Base-by-base conservation (phyloP, 345 rosid species). In the Citrus glauca region DNA sequence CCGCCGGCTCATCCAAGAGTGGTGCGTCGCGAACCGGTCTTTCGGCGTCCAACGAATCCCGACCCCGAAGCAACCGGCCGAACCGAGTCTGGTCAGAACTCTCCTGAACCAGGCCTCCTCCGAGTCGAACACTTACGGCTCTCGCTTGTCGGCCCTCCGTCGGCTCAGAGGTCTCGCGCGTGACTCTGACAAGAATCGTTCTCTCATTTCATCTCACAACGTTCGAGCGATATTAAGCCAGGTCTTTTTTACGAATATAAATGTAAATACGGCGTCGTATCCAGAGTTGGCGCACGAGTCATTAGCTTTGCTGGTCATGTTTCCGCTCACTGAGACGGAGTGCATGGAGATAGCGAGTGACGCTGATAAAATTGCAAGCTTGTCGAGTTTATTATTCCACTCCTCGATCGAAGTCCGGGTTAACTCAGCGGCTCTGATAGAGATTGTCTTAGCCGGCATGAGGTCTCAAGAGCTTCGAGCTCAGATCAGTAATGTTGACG, bases 21-120 rank as follows among this genome's bases (percentile, higher is more conserved):
- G 99, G 99, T 96, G 98, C 82, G 99, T 96, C 38, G 95, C 94
- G 2, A 89, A 96, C 82, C 91, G 94, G 24, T 84, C 91, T 53
- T 88, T 86, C 55, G 98, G 99, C 45, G 80, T 96, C 24, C 87
- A 90, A 77, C 91, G 99, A 2, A 96, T 96, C 28, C 99, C 99
- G 3, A 96, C 99, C 0, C 99, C 98, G 1, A 96, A 96, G 70
- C 99, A 96, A 72, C 99, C 99, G 9, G 98, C 98, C 11, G 98
- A 96, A 30, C 98, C 98, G 1, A 73, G 82, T 13, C 25, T 89
- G 30, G 93, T 94, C 50, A 88, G 95, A 4, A 76, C 89, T 27
- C 83, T 96, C 0, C 80, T 96, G 56, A 76, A 69, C 61, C 99
- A 91, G 70, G 90, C 89, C n/a, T 78, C 93, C 5, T 82, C 97